Percentiles rank a stretch among this genome's conserved stretches.
Evolutionary conservation across 768 basidiomycete species (phyloP).

Genomic region (Mycena galopus): DNA sequence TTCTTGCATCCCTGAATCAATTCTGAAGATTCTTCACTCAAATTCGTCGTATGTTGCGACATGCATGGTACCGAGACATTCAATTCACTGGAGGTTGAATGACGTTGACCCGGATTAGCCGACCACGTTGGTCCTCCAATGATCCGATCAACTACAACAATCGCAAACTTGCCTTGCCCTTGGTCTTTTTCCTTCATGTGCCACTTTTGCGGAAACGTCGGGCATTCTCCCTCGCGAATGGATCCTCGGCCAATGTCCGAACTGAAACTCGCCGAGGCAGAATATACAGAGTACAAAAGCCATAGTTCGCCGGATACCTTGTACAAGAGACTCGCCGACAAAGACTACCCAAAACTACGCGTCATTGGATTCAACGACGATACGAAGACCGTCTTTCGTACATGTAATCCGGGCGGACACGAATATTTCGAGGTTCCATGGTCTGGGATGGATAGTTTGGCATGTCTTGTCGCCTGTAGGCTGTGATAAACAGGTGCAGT

Average conservation of each 20-base stretch:
- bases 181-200: background rate
- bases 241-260: slow-evolving; percentile 16
- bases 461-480: background rate
- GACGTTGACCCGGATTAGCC: too few relatives aligned
- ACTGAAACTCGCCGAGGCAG: slow-evolving; percentile 16
- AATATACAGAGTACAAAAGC: slow-evolving; percentile 23
- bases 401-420: background rate
- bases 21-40: too few relatives aligned
- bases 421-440: slow-evolving; percentile 26
- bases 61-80: too few relatives aligned
- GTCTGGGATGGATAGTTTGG: slow-evolving; percentile 22
- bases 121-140: too few relatives aligned
- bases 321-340: slow-evolving; percentile 9
- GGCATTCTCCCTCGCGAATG: background rate
- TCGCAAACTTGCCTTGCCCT: too few relatives aligned
- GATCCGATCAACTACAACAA: too few relatives aligned
- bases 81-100: too few relatives aligned
- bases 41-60: too few relatives aligned
- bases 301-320: slow-evolving; percentile 14
- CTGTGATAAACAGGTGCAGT: background rate
- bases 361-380: slow-evolving; percentile 25
- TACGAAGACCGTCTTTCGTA: slow-evolving; percentile 20
- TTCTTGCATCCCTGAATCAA: too few relatives aligned
- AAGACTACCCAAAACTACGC: slow-evolving; percentile 9
- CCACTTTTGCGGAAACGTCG: background rate